Evolutionary conservation across 148 eudicot species (phyloP), one percentile per base, ranked within the genome.

Genomic region (Nyssa sinensis): DNA sequence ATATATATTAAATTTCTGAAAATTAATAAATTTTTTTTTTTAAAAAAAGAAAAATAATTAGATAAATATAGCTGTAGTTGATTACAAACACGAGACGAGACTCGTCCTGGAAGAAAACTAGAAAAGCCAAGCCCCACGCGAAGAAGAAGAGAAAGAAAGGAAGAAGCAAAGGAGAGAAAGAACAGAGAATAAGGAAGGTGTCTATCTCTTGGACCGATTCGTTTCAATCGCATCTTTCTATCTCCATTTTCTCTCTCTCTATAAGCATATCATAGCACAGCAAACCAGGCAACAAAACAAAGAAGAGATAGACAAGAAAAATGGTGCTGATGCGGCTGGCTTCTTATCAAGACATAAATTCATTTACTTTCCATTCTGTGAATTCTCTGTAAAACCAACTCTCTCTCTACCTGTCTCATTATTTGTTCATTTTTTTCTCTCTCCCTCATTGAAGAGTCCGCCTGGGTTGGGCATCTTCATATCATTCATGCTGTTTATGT

Each of bases 401-500:
- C 57, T 49, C 37, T 29, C 61, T 29, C 13, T 4, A 16, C 2
- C 59, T 34, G 11, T 21, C 19, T 33, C 30, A 57, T 35, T 32
- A 55, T 69, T 64, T 30, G 23, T 63, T 17, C 19, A 21, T 28
- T 12, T 39, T 51, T 44, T 17, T 21, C 63, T 44, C 33, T 24
- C 19, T 39, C 31, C 14, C 71, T 66, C 79, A 81, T 81, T 78
- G 87, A 81, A 81, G 78, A 78, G 82, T 78, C 82, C 84, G 84
- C 82, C 82, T 67, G 53, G 70, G n/a, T n/a, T n/a, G 66, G 64
- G 71, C 62, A 62, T 74, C 62, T 53, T 65, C 33, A 66, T 21
- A 1, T 27, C 37, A 33, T 62, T 81, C 86, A 85, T 85, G 86
- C 83, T 68, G 74, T 85, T 78, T 85, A 64, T 87, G 86, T 82